Conservation (phyloP, 1,284 basidiomycete genomes). For the Mycena citricolor region DNA sequence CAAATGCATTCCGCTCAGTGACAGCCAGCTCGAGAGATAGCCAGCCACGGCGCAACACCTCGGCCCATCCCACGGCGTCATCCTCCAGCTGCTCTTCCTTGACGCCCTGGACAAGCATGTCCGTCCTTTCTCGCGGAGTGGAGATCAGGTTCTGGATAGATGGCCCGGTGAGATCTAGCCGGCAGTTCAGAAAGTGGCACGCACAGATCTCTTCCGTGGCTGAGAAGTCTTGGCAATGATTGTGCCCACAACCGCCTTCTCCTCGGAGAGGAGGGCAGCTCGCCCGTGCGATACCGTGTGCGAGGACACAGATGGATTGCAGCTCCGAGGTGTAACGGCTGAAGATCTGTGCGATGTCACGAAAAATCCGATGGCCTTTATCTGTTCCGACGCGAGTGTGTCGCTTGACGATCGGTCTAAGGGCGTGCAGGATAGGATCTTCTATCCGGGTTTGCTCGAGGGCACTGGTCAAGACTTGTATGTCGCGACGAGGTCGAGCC, state of each 20-base stretch:
- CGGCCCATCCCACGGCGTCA: constrained; percentile 38
- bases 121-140: constrained; percentile 53
- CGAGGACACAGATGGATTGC: constrained; percentile 46
- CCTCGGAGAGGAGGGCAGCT: constrained; percentile 51
- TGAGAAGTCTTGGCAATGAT: constrained; percentile 61
- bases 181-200: too few relatives aligned
- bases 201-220: constrained; percentile 50
- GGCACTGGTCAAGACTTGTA: too few relatives aligned
- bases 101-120: constrained; percentile 47
- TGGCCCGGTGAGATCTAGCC: too few relatives aligned
- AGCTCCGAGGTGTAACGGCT: constrained; percentile 47
- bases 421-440: too few relatives aligned
- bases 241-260: constrained; percentile 61
- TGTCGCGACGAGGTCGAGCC: too few relatives aligned
- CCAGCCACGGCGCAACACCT: constrained; percentile 48
- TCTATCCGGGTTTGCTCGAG: too few relatives aligned
- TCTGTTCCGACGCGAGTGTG: too few relatives aligned
- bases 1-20: constrained; percentile 43
- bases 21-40: constrained; percentile 48
- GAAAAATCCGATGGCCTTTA: too few relatives aligned
- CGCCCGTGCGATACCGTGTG: constrained; percentile 46
- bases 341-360: constrained; percentile 40
- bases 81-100: constrained; percentile 48
- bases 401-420: too few relatives aligned
- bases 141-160: constrained; percentile 53